Base-by-base conservation (phyloP, 2,329 filamentous ascomycete genomes). In the Botryotinia convoluta region DNA sequence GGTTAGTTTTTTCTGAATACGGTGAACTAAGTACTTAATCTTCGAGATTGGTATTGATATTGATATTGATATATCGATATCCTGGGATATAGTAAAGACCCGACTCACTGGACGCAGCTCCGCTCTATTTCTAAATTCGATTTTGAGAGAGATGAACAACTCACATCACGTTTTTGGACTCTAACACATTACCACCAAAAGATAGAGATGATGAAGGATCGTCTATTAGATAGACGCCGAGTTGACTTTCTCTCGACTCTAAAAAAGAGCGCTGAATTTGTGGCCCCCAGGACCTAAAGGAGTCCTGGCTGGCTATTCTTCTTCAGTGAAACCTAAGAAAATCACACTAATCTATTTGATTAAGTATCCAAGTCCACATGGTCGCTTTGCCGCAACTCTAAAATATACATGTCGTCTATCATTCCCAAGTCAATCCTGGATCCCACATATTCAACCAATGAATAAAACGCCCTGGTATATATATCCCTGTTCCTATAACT, bases 381-480 rank as follows among this genome's bases (percentile, higher is more conserved):
- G 35, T 20, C 39, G 35, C 51, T n/a, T 68, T 42, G 9, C 26
- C 9, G 45, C 64, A 68, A n/a, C 18, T 29, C 64, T 54, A 39
- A 54, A 39, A 68, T 54, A 2, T 42, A 68, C 64, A 68, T 51
- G 32, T 35, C 35, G 26, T 42, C 37, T 54, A 68, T 35, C 64
- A 42, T 29, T 42, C 2, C 35, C 26, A 39, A 29, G 48, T 26
- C 45, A 37, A 48, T 12, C 64, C 26, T 4, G 5, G 16, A 42
- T 22, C 32, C 63, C 44, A 37, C 26, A 54, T 6, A 57, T 68
- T 37, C 35, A 42, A n/a, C 35, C 32, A 39, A 51, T n/a, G 20
- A 42, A 57, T 57, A 57, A 57, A 57, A 57, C 64, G 32, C 64
- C 35, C 37, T 68, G 64, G 64, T 57, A 68, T 68, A 35, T 12